Percentiles rank a stretch among this genome's conserved stretches.
phyloP scores from a whole-genome alignment of 257 asterid genomes.

The Nicotiana undulata region DNA sequence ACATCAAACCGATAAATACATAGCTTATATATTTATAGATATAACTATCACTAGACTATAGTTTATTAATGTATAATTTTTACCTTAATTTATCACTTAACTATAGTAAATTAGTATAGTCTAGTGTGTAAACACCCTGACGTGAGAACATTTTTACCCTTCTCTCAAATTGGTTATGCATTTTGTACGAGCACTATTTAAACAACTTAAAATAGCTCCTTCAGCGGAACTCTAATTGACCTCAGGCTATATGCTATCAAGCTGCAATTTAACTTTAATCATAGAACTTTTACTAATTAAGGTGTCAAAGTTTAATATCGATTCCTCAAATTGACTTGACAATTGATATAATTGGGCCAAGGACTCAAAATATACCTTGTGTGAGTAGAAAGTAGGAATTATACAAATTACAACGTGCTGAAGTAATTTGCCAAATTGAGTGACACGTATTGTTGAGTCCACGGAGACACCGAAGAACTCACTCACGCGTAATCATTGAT shows the following conservation, averaged over 20 bases:
- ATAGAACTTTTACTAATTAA: not conserved
- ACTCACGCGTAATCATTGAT: slow-evolving; percentile 6
- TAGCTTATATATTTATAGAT: too few relatives aligned
- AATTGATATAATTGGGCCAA: not conserved
- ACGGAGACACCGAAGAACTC: not conserved
- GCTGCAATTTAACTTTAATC: not conserved
- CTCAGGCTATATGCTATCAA: not conserved
- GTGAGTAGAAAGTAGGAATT: not conserved
- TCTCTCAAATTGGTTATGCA: not conserved
- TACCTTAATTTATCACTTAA: too few relatives aligned
- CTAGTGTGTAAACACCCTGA: too few relatives aligned
- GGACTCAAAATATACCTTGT: not conserved
- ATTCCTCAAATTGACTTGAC: not conserved
- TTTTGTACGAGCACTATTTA: not conserved
- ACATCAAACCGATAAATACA: too few relatives aligned
- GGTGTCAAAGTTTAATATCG: not conserved
- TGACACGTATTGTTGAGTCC: not conserved
- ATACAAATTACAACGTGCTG: not conserved
- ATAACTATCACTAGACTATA: too few relatives aligned
- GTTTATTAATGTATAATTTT: too few relatives aligned
- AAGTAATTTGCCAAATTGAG: not conserved
- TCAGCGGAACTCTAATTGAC: not conserved
- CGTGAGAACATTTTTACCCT: too few relatives aligned
- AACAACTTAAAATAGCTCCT: too few relatives aligned
- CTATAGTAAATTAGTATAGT: too few relatives aligned